These are phyloP conservation scores for Nakataea oryzae DNA, from an alignment of 2,329 filamentous ascomycete species.

Conservation along the genomic window DNA sequence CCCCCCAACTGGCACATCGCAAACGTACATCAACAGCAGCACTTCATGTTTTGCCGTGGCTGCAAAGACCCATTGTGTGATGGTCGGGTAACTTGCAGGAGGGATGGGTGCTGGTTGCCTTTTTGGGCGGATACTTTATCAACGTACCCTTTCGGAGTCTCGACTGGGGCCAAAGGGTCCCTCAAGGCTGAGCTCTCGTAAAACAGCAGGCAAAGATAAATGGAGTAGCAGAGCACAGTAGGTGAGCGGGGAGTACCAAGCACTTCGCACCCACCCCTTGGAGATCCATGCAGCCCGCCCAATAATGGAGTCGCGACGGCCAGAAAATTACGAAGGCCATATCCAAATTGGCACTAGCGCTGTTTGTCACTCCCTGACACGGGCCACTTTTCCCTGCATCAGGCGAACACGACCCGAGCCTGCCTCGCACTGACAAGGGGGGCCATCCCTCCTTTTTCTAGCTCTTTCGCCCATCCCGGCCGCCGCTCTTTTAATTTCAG, in stretches of 20 bases:
- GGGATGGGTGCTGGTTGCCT: neutral
- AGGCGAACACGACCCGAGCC: neutral
- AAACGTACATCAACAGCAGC: no score
- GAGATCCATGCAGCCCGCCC: neutral
- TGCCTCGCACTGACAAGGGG: neutral
- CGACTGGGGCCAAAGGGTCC: no score
- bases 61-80: neutral
- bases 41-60: neutral
- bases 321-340: neutral
- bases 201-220: no score
- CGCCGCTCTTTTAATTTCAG: neutral
- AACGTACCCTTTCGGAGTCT: neutral
- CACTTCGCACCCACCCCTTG: neutral
- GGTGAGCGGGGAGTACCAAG: neutral
- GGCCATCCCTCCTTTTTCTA: neutral
- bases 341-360: neutral
- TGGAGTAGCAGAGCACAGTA: no score
- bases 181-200: neutral
- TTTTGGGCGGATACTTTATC: neutral
- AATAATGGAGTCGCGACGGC: neutral
- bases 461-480: neutral
- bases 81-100: neutral
- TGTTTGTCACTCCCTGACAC: neutral
- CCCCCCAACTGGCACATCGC: no score
- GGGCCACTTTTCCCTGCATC: neutral